Evolutionary conservation across 441 rosid species (phyloP), one percentile per base, ranked within the genome.

Genomic region (Arabidopsis lyrata): DNA sequence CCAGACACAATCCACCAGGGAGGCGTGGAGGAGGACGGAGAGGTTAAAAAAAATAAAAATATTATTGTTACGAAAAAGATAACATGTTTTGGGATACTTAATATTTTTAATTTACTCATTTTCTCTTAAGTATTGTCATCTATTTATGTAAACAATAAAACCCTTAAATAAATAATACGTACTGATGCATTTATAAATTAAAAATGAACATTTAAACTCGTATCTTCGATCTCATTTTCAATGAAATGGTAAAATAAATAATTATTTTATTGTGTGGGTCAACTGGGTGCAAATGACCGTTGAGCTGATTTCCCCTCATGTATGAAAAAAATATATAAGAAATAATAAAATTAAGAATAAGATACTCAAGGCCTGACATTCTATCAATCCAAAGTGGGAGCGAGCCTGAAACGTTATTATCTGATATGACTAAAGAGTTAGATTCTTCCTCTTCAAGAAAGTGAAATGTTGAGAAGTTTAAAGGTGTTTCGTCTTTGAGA

Each of bases 1-100:
- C 38, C 1, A 81, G 84, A 36, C 92, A 87, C 48, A 87, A 87
- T 50, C 96, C 89, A 61, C 86, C 86, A 4, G 57, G 38, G 5
- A 77, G 52, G 22, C 78, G 47, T 59, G 65, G 78, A 63, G 78
- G 58, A 70, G 80, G 87, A 59, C 57, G 73, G 29, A 32, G 74
- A 73, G 74, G 81, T 0, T 38, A 61, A 9, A 13, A 0, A 5
- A 12, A 1, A 11, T 2, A 5, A 6, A 52, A 34, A n/a, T 49
- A 12, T 38, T 61, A 12, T 54, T 15, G 2, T 24, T 24, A 34
- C 24, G 57, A 44, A 12, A 42, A 32, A 32, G 8, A 68, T 15
- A 59, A 18, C 6, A 42, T 75, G 70, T 54, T 68, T 54, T 75
- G 48, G 0, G 15, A 54, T 72, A 63, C 44, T 22, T 42, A 31